Base-by-base conservation (phyloP, 2,329 filamentous ascomycete species). In the Fusarium camptoceras region DNA sequence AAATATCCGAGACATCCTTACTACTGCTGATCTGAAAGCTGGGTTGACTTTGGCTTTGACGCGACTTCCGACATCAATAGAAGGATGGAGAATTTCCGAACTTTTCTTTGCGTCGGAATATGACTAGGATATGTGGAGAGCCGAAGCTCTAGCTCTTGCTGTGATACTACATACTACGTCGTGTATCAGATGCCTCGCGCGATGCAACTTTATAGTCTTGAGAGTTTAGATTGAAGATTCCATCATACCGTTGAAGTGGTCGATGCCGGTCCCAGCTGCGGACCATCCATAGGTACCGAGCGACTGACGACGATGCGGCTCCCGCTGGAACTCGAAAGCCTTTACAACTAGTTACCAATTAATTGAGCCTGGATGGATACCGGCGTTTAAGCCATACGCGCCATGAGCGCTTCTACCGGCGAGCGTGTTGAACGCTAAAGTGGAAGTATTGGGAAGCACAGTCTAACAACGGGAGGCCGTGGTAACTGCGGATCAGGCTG, bases 1-100 rank as follows among this genome's bases (percentile, higher is more conserved):
- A 64, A 70, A 66, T 66, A 55, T 59, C 54, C 55, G 72, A 72
- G 68, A 61, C 71, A 70, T 55, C 59, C 64, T 55, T 58, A 68
- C 51, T 46, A 49, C 31, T 49, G 46, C 47, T 71, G 68, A 69
- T 69, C 51, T 62, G 31, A 53, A 39, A 64, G 31, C 30, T 39
- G 54, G 20, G 18, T 37, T 37, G 34, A 37, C 34, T 16, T 31
- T 31, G 30, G 16, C 15, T 28, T 53, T 42, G 18, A 28, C 34
- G 10, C 22, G 49, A 53, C 34, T 14, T 25, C 49, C 37, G 24
- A 27, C 34, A 53, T 42, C 5, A 28, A 42, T 53, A 34, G 49
- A 53, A 53, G 18, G 10, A 15, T 20, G 9, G 15, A 41, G 49
- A 53, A 53, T 53, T 18, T 37, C 31, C 20, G n/a, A 27, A 28